Base-by-base conservation (phyloP, 345 rosid species). In the Populus simonii region DNA sequence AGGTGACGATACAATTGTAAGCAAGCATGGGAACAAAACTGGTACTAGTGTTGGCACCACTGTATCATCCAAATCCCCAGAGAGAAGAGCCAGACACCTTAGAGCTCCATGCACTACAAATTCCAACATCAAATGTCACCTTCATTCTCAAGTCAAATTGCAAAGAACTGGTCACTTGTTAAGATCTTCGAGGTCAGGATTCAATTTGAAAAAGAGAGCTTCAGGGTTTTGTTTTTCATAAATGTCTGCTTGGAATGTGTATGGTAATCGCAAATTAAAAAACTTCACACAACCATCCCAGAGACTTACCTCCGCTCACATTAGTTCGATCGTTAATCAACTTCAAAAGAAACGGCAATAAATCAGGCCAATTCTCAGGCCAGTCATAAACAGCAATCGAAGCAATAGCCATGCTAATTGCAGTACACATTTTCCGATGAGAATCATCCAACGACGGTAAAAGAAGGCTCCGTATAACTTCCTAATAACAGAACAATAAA, bases 341-440 rank as follows among this genome's bases (percentile, higher is more conserved):
- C 86, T 81, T 85, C 86, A 95, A 67, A 82, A 95, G 93, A 82
- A 86, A 85, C 17, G 97, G 98, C 79, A 92, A 77, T 68, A 95
- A 84, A 69, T 95, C 92, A 80, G 92, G 92, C 97, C 99, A 93
- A 70, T 86, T 90, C 82, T 95, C 97, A 47, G 97, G 98, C 99
- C 98, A 95, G 80, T 95, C 99, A 86, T 90, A 86, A 25, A 74
- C 86, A 12, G 96, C 98, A 79, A 90, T 80, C 18, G 98, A 86
- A 25, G 96, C 92, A 75, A 92, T 84, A 80, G 94, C 97, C 94
- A 95, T 88, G 76, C 99, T 89, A 36, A 90, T 83, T 66, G 98
- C 98, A 1, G 96, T 93, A 86, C 92, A 92, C 61, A 95, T 89
- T 87, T 90, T 95, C 77, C 92, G 76, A 39, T 90, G 89, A 78